These are phyloP conservation scores for Pugionium dolabratum DNA, from an alignment of 345 rosid genomes.

Conservation along the genomic window DNA sequence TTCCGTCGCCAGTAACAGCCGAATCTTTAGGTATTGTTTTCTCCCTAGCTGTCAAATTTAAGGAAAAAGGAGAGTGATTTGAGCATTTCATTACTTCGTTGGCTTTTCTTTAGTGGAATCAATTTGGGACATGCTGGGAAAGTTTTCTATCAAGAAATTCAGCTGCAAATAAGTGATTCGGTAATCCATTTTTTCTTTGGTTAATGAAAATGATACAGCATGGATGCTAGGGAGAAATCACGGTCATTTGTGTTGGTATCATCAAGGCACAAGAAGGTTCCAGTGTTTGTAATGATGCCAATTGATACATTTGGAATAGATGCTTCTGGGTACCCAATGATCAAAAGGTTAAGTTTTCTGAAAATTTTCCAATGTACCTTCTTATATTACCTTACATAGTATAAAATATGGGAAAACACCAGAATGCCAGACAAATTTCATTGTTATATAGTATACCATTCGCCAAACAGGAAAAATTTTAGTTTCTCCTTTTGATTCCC, in stretches of 20 bases:
- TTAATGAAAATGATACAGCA: constrained; percentile 43
- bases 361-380: constrained; percentile 11
- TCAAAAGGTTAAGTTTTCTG: constrained; percentile 47
- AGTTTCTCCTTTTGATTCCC: constrained; percentile 3
- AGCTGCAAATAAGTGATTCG: neutral
- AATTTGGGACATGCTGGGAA: neutral
- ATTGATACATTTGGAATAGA: constrained; percentile 52
- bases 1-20: constrained; percentile 43
- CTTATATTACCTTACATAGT: constrained; percentile 27
- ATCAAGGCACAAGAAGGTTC: constrained; percentile 59
- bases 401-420: neutral
- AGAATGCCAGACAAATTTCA: neutral
- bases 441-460: constrained; percentile 10
- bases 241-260: constrained; percentile 51
- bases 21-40: constrained; percentile 50
- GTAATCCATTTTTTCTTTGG: constrained; percentile 8
- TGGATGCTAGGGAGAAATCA: constrained; percentile 66
- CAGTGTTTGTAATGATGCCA: constrained; percentile 64
- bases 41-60: constrained; percentile 5
- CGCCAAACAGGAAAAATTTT: constrained; percentile 12
- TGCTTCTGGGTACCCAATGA: constrained; percentile 56
- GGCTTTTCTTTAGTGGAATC: constrained; percentile 22
- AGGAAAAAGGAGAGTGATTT: neutral
- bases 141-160: neutral
- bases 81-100: constrained; percentile 14